Evolutionary conservation across 208 protist species (phyloP), one percentile per base, ranked within the genome.

Genomic region (Naegleria fowleri): DNA sequence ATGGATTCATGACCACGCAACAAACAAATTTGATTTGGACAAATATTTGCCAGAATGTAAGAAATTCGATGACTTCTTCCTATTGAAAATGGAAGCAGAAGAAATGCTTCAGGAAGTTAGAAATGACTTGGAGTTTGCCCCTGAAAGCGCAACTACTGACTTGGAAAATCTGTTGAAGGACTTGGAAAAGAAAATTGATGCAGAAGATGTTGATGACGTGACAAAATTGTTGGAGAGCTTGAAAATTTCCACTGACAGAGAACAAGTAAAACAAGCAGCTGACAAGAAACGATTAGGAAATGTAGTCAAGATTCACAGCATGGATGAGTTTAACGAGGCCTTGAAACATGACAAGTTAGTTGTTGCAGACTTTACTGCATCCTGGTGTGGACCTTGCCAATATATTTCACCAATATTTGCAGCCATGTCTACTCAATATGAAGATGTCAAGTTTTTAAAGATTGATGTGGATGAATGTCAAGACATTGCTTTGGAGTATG

Each of bases 381-480:
- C 79, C 55, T 94, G 93, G 93, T 94, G 93, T 90, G 93, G 38
- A 55, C 92, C 92, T 36, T 94, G 92, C 84, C 90, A 93, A 59
- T 79, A 83, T 15, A 92, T 94, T 40, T 89, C 91, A 38, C 93
- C 93, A 88, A 33, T 43, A 6, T 59, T 92, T 38, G 88, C 93
- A 83, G 33, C 84, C 19, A 55, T 92, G 39, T 48, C 88, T 55
- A 6, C 58, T 48, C 51, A 92, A 87, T 91, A 91, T 51, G 13
- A 39, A 33, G 76, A 94, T 75, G 93, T 92, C 13, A 88, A 91
- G 25, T 94, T 94, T 92, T 43, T 94, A 41, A 92, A 94, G 85
- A 86, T 93, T 6, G 92, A 94, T 92, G 92, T 94, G 11, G 93
- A 94, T 87, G 89, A 94, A 79, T 16, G 90, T 4, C 15, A 88